A percentile compares a stretch with the other conserved stretches of the same genome.
Conservation (phyloP, 2,329 filamentous ascomycete genomes). For the Aspergillus sp. region DNA sequence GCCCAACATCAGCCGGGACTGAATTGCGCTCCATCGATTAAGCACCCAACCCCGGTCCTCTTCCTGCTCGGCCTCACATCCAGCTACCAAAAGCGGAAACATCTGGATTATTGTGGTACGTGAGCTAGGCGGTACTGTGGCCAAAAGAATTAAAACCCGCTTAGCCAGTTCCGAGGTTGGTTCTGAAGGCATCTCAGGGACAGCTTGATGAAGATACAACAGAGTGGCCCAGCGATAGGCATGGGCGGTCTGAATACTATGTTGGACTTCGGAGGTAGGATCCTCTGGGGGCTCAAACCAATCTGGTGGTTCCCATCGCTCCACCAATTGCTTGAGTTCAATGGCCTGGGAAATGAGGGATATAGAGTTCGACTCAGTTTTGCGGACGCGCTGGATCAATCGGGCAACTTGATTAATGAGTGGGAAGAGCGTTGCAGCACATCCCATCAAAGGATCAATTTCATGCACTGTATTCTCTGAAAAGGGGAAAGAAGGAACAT, state of each 20-base stretch:
- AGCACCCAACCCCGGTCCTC: conserved; percentile 66
- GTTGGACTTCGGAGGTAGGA: conserved; percentile 60
- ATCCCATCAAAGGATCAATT: conserved; percentile 71
- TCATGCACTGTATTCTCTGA: conserved; percentile 51
- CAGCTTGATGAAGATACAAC: conserved; percentile 66
- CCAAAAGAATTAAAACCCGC: conserved; percentile 60
- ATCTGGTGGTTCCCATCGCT: conserved; percentile 60
- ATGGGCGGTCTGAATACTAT: conserved; percentile 65
- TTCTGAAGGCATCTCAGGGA: conserved; percentile 65
- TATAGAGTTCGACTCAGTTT: conserved; percentile 55
- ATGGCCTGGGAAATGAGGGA: conserved; percentile 63
- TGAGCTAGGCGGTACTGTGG: conserved; percentile 62
- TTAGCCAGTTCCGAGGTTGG: conserved; percentile 60
- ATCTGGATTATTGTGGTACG: conserved; percentile 68
- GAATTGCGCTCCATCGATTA: conserved; percentile 62
- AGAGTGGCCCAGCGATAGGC: conserved; percentile 68
- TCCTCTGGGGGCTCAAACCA: conserved; percentile 64
- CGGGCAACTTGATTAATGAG: conserved; percentile 66
- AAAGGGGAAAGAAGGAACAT: conserved; percentile 39
- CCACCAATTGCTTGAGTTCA: conserved; percentile 60
- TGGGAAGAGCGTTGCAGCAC: conserved; percentile 66
- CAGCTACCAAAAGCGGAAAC: conserved; percentile 67
- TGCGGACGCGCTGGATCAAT: conserved; percentile 63
- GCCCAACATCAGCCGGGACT: conserved; percentile 63
- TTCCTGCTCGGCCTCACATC: conserved; percentile 59